A percentile compares a stretch with the other conserved stretches of the same genome.
Evolutionary conservation across 768 basidiomycete species (phyloP).

Genomic region (Termitomyces eurrhizus): DNA sequence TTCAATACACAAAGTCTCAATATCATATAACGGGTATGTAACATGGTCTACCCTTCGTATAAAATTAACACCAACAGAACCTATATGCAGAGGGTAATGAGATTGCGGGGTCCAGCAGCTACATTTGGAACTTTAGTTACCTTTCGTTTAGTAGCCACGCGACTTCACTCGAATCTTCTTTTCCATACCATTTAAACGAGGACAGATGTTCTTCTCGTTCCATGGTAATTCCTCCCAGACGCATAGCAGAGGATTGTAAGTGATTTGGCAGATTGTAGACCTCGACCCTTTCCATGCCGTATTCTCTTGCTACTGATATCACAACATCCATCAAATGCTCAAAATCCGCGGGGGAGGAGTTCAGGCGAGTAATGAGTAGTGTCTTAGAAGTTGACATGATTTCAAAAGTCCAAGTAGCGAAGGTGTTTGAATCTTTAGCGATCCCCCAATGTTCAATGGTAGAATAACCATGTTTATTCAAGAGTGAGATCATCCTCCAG

Average conservation of each 20-base stretch:
- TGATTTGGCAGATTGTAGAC: conserved; percentile 41
- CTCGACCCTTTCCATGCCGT: conserved; percentile 36
- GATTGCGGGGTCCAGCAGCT: neutral
- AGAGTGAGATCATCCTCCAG: conserved; percentile 24
- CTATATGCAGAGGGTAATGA: conserved; percentile 15
- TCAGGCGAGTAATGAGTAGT: conserved; percentile 42
- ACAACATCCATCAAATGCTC: conserved; percentile 30
- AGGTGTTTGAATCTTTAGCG: conserved; percentile 18
- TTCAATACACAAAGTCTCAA: neutral
- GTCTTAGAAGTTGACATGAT: conserved; percentile 25
- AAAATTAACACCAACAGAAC: conserved; percentile 36
- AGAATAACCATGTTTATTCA: conserved; percentile 12
- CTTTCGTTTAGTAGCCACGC: conserved; percentile 49
- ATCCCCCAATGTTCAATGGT: conserved; percentile 29
- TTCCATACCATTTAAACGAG: conserved; percentile 48
- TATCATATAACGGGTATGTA: neutral
- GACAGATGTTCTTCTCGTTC: conserved; percentile 37
- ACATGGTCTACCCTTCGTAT: neutral
- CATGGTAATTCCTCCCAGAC: conserved; percentile 27
- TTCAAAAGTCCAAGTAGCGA: conserved; percentile 45
- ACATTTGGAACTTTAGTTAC: conserved; percentile 18
- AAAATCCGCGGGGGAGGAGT: conserved; percentile 27
- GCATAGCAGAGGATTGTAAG: conserved; percentile 23
- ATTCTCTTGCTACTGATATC: conserved; percentile 28
- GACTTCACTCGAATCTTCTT: conserved; percentile 27